These are phyloP conservation scores for Hanseniaspora clermontiae DNA, from an alignment of 805 yeast species.

Conservation along the genomic window DNA sequence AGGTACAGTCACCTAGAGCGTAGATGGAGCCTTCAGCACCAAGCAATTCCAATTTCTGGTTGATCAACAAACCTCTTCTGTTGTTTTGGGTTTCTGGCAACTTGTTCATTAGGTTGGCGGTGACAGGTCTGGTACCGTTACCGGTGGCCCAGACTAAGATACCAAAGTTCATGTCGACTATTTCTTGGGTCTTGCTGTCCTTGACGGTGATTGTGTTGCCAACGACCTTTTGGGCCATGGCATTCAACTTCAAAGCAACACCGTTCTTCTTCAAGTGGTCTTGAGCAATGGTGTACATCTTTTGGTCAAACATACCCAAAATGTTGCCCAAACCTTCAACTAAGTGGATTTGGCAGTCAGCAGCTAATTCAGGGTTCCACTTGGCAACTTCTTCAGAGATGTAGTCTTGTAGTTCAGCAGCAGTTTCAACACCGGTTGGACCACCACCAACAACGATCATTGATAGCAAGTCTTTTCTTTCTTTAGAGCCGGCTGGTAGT, in stretches of 20 bases:
- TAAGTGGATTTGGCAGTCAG: conserved; percentile 70
- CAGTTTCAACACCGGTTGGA: conserved; percentile 96
- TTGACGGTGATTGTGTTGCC: conserved; percentile 57
- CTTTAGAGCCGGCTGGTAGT: conserved; percentile 58
- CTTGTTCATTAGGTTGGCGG: conserved; percentile 50
- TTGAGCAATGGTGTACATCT: conserved; percentile 66
- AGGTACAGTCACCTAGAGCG: conserved; percentile 92
- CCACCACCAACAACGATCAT: conserved; percentile 97
- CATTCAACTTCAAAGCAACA: conserved; percentile 65
- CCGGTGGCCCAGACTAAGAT: conserved; percentile 96
- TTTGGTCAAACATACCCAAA: conserved; percentile 57
- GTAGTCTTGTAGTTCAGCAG: conserved; percentile 91
- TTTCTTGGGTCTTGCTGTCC: conserved; percentile 54
- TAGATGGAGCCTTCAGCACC: conserved; percentile 67
- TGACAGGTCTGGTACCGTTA: conserved; percentile 73
- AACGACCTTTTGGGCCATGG: conserved; percentile 80
- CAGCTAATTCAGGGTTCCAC: conserved; percentile 78
- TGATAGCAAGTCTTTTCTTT: conserved; percentile 71
- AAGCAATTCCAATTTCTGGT: conserved; percentile 67
- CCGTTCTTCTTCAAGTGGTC: conserved; percentile 55
- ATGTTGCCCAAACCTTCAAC: conserved; percentile 89
- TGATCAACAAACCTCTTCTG: conserved; percentile 78
- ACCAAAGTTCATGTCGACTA: conserved; percentile 74
- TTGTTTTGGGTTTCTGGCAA: conserved; percentile 71
- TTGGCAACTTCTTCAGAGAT: conserved; percentile 78